Evolutionary conservation across 108 stramenopile genomes (phyloP), one percentile per base, ranked within the genome.

Genomic region (Nitzschia sp.): DNA sequence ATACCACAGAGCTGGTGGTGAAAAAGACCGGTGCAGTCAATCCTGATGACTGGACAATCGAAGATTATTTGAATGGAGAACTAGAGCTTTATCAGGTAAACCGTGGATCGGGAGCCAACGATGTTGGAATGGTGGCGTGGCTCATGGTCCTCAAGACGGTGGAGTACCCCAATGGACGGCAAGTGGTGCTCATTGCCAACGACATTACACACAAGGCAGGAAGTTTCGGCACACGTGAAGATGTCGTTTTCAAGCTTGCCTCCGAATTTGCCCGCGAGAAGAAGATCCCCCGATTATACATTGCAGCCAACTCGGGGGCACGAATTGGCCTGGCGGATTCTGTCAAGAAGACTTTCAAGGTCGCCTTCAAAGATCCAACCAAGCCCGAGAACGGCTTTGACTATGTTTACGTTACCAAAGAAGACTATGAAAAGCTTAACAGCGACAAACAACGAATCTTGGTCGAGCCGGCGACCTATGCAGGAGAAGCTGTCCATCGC

Each of bases 91-190:
- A 84, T 38, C 86, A 96, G 71, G 77, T 82, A n/a, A 79, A 88
- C 30, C 77, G 98, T 30, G 83, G 83, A 13, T 89, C 98, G 19
- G 99, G 98, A 23, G 84, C 84, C 53, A 99, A 99, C 79, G 88
- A 98, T 87, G 95, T 98, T 60, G 98, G 97, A 55, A 99, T 99
- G 99, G 98, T 99, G 38, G 99, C 98, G 11, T 99, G 99, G 99
- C 83, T 93, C 38, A 82, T 98, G 80, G 86, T 81, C 46, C 71
- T 99, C n/a, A 85, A 85, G 61, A 98, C 99, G 28, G 95, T 97
- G 3, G 98, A 99, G 73, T 98, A 96, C 80, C 97, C 96, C 2
- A 88, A 85, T 53, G 54, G 47, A 34, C 91, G 99, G 18, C 92
- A 98, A 83, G 66, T 98, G 23, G 94, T 99, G n/a, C 61, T 99